Conservation (phyloP, 1,139 yeast species). For the Torulaspora pretoriensis region DNA sequence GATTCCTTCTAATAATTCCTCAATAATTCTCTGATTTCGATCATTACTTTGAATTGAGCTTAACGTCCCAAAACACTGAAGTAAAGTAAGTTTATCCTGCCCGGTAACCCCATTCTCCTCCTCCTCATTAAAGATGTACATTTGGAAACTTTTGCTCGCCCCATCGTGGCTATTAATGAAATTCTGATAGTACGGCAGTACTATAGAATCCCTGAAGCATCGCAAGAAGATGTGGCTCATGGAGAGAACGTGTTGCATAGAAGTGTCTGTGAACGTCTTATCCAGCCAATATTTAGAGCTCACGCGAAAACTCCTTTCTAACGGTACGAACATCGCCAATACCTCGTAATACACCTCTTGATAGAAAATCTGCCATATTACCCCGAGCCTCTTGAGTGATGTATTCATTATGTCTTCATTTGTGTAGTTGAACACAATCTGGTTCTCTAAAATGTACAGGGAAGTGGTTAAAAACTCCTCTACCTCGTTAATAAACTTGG, state of each 20-base stretch:
- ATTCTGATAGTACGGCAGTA: constrained; percentile 45
- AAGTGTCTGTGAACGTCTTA: constrained; percentile 34
- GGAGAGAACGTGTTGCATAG: constrained; percentile 38
- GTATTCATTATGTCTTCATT: constrained; percentile 33
- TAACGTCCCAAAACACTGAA: constrained; percentile 56
- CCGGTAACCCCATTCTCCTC: constrained; percentile 35
- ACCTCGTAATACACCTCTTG: constrained; percentile 52
- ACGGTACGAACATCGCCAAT: constrained; percentile 56
- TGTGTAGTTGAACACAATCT: constrained; percentile 34
- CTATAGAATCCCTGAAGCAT: constrained; percentile 48
- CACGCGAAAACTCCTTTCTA: constrained; percentile 39
- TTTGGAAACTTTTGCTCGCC: constrained; percentile 31
- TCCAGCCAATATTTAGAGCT: constrained; percentile 27
- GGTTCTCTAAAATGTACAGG: constrained; percentile 42
- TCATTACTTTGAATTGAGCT: constrained; percentile 49
- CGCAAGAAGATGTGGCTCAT: constrained; percentile 35
- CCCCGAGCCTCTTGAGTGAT: constrained; percentile 38
- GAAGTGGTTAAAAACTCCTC: constrained; percentile 46
- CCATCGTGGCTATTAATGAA: constrained; percentile 35
- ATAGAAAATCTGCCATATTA: constrained; percentile 55
- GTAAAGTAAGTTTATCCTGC: constrained; percentile 39
- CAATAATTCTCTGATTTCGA: constrained; percentile 50
- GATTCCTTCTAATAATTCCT: constrained; percentile 40
- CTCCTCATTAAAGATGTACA: constrained; percentile 35
- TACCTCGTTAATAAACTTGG: constrained; percentile 41